Evolutionary conservation across 2,329 filamentous ascomycete genomes (phyloP), one percentile per base, ranked within the genome.

Genomic region (Sporothrix pallida): DNA sequence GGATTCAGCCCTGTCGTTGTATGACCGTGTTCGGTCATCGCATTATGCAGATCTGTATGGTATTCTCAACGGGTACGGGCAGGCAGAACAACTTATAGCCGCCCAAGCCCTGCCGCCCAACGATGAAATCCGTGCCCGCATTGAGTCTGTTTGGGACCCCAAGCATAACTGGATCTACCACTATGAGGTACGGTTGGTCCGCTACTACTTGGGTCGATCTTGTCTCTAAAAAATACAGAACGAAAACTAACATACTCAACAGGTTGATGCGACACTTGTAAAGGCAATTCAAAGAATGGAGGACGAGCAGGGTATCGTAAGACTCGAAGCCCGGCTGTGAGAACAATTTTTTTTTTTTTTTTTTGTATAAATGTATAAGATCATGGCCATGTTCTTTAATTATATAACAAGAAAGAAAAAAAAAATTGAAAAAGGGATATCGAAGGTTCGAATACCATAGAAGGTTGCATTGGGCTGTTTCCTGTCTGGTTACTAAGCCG

Each of bases 161-260:
- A 70, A 68, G 26, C 13, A 74, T 17, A 62, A 60, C 42, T 74
- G 71, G 73, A 74, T 74, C n/a, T 73, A 73, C 44, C 23, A 71
- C 23, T 71, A 74, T 20, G 73, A 74, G 70, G 73, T 73, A 31
- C 6, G 20, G 6, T 20, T 54, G 10, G 20, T 52, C 17, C 8
- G 7, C 52, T 15, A 20, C n/a, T 20, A 54, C 6, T 9, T 20
- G 9, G 10, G 20, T 8, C 52, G 20, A n/a, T 2, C n/a, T 54
- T 54, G 17, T 20, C 7, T 54, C 10, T 5, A 15, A 17, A 17
- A 15, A 50, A 15, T 15, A n/a, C 52, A 17, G 1, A 20, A 54
- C 6, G n/a, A 20, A 54, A 17, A 10, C 52, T 54, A 54, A 54
- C 52, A 8, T 20, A 9, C 52, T 20, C 52, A 54, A 54, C 15